Evolutionary conservation across 2,329 filamentous ascomycete genomes (phyloP).

Genomic region (Penicillium hesseltinei): DNA sequence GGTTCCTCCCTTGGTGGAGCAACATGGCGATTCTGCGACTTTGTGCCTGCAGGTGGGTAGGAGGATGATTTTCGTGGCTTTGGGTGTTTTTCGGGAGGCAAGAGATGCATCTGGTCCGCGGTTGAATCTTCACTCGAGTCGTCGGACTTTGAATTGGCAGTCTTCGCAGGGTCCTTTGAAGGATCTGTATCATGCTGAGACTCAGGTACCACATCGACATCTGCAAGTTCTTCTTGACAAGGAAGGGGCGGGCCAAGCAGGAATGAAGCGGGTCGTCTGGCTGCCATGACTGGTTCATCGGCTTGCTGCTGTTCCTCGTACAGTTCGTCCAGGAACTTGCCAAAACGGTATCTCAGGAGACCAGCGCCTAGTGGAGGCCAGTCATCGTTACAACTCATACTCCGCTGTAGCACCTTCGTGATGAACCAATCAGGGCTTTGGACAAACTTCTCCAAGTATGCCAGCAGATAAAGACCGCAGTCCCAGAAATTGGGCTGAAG

Average conservation of each 20-base stretch:
- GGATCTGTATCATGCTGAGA: neutral
- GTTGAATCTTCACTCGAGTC: neutral
- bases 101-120: slow-evolving; percentile 10
- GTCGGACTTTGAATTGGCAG: neutral
- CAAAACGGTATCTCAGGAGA: slow-evolving; percentile 63
- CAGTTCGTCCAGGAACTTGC: slow-evolving; percentile 63
- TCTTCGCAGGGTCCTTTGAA: neutral
- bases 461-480: slow-evolving; percentile 82
- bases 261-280: slow-evolving; percentile 32
- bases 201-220: slow-evolving; percentile 3
- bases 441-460: slow-evolving; percentile 81
- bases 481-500: slow-evolving; percentile 81
- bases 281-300: slow-evolving; percentile 32
- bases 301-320: slow-evolving; percentile 56
- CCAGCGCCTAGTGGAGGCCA: slow-evolving; percentile 57
- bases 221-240: neutral
- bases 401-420: slow-evolving; percentile 61
- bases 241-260: slow-evolving; percentile 26
- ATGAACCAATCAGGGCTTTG: slow-evolving; percentile 70
- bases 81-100: slow-evolving; percentile 1
- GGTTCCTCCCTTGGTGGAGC: slow-evolving; percentile 9
- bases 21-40: neutral
- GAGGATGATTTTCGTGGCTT: neutral
- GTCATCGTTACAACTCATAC: slow-evolving; percentile 57
- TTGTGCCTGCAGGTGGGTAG: neutral